phyloP scores from a whole-genome alignment of 768 basidiomycete genomes.

The Psilocybe tampanensis region DNA sequence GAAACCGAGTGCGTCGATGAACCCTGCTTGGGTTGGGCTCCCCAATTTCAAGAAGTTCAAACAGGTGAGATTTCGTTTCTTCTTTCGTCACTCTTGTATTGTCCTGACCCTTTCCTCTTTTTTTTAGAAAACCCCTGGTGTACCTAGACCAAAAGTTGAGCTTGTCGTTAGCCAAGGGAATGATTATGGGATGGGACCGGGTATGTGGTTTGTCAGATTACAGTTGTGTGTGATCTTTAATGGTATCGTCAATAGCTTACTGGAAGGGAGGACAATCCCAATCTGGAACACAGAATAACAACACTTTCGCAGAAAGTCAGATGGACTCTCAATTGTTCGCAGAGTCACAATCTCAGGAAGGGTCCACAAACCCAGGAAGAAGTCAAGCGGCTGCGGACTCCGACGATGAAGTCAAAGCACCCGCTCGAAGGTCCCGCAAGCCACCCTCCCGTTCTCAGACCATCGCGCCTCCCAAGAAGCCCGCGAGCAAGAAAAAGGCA shows the following conservation, averaged over 20 bases:
- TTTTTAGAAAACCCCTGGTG: slow-evolving; percentile 28
- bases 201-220: slow-evolving; percentile 32
- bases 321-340: slow-evolving; percentile 9
- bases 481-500: slow-evolving; percentile 24
- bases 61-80: slow-evolving; percentile 33
- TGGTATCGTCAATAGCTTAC: slow-evolving; percentile 44
- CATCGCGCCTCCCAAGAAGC: slow-evolving; percentile 21
- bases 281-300: slow-evolving; percentile 14
- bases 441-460: slow-evolving; percentile 29
- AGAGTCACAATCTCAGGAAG: slow-evolving; percentile 12
- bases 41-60: slow-evolving; percentile 83
- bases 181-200: slow-evolving; percentile 55
- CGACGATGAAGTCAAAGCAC: slow-evolving; percentile 33
- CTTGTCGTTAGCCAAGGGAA: slow-evolving; percentile 52
- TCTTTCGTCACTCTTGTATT: not conserved
- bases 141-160: slow-evolving; percentile 44
- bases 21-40: slow-evolving; percentile 47
- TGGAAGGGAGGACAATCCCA: slow-evolving; percentile 48
- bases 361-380: slow-evolving; percentile 9
- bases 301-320: slow-evolving; percentile 22
- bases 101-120: not conserved
- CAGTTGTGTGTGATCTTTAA: not conserved
- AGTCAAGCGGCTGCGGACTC: slow-evolving; percentile 18
- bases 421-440: slow-evolving; percentile 24
- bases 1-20: slow-evolving; percentile 18